These are phyloP conservation scores for Fragosphaeria purpurea DNA, from an alignment of 2,329 filamentous ascomycete genomes.

Conservation along the genomic window DNA sequence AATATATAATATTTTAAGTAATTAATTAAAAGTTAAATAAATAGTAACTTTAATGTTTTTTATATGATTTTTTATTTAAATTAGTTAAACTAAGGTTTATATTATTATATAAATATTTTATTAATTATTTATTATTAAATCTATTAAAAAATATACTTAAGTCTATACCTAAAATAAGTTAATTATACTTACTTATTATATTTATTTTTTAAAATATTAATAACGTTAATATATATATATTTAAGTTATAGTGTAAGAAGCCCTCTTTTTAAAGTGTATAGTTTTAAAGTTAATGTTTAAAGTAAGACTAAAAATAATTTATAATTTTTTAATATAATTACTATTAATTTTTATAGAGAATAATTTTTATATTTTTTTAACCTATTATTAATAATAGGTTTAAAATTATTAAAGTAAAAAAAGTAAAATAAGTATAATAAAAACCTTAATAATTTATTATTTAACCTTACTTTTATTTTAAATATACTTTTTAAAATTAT, in stretches of 20 bases:
- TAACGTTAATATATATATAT: background rate
- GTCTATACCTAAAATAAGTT: too few relatives aligned
- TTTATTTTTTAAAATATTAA: background rate
- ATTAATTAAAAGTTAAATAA: background rate
- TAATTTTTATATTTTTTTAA: background rate
- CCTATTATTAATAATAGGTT: background rate
- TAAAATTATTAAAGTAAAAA: background rate
- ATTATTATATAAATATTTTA: slow-evolving; percentile 8
- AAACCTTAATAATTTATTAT: too few relatives aligned
- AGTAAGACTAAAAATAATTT: background rate
- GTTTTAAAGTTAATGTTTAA: background rate
- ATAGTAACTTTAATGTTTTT: background rate
- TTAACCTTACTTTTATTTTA: background rate
- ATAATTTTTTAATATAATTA: background rate
- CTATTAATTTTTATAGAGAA: background rate
- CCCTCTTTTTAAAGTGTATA: background rate
- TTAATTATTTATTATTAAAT: slow-evolving; percentile 8
- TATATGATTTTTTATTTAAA: slow-evolving; percentile 5
- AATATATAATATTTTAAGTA: background rate
- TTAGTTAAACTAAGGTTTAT: slow-evolving; percentile 6
- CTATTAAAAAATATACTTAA: background rate
- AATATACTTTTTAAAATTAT: background rate
- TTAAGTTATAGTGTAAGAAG: background rate
- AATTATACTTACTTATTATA: too few relatives aligned
- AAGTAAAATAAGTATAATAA: background rate